Percentiles rank a stretch among this genome's conserved stretches.
These are phyloP conservation scores for Phoma herbarum DNA, from an alignment of 2,329 filamentous ascomycete genomes.

Conservation along the genomic window DNA sequence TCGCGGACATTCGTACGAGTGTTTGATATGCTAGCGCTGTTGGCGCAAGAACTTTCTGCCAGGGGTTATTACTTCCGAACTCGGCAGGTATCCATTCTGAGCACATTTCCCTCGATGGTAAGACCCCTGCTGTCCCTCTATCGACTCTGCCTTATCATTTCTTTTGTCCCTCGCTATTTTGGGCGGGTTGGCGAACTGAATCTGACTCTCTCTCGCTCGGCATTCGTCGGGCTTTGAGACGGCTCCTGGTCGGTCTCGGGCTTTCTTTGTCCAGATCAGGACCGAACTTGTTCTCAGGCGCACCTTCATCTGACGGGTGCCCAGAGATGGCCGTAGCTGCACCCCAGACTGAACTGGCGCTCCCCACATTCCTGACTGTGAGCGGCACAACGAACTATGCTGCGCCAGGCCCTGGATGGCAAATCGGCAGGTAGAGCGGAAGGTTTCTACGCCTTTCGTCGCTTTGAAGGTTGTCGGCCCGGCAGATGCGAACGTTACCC, in stretches of 20 bases:
- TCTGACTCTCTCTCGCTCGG: conserved; percentile 9
- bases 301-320: conserved; percentile 12
- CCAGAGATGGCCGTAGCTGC: conserved; percentile 23
- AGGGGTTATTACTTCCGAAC: conserved; percentile 22
- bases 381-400: conserved; percentile 26
- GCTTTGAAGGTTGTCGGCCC: conserved; percentile 20
- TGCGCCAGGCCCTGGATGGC: conserved; percentile 19
- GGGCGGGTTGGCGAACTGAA: not conserved
- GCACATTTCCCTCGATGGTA: conserved; percentile 9
- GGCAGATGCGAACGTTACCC: conserved; percentile 15
- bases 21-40: conserved; percentile 16
- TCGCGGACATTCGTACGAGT: conserved; percentile 7
- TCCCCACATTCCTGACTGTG: conserved; percentile 31
- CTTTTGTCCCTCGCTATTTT: conserved; percentile 12
- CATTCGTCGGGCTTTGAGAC: conserved; percentile 10
- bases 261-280: conserved; percentile 9
- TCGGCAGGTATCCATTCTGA: conserved; percentile 22
- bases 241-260: conserved; percentile 7
- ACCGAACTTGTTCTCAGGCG: not conserved
- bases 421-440: conserved; percentile 31
- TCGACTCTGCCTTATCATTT: conserved; percentile 17
- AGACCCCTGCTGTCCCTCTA: conserved; percentile 15
- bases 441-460: conserved; percentile 19
- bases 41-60: conserved; percentile 15
- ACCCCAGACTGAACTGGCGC: conserved; percentile 35